Evolutionary conservation across 2,329 filamentous ascomycete genomes (phyloP), one percentile per base, ranked within the genome.

Genomic region (Myrmaecium sp.): DNA sequence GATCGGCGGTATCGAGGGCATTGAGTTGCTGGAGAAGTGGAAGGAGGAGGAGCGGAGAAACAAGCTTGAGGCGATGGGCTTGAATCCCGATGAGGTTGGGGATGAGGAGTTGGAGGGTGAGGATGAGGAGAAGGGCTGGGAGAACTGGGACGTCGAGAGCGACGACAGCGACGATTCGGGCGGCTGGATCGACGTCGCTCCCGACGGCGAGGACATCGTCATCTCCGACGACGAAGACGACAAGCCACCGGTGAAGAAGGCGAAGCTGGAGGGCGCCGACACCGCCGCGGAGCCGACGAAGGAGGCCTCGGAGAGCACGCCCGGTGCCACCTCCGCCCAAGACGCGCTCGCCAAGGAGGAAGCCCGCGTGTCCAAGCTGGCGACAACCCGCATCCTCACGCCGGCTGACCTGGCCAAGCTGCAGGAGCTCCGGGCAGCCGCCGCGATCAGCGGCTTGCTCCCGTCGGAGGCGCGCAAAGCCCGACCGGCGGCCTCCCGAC

Each of bases 331-430:
- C 4, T 55, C 57, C n/a, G 55, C 51, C 8, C 56, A 62, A 32
- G 30, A 26, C 9, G 27, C 28, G 17, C 30, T 29, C 10, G 46
- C 48, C 26, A 36, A 38, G n/a, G 45, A 51, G 23, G 44, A 47
- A 25, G 38, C 44, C 9, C 47, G 46, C 10, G 43, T 55, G 17
- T 72, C 75, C 8, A 82, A 73, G 41, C 69, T 94, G 22, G 84
- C 84, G n/a, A 93, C 81, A 0, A 92, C 81, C 2, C 77, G 80
- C 25, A 91, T 98, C 37, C 73, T 98, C 34, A 98, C 89, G 0
- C 89, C 89, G 0, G 89, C 89, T 8, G 89, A 98, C 52, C 67
- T 95, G n/a, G 75, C 80, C 39, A 95, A 95, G 51, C 74, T 98
- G 12, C 73, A 81, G 34, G 86, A 94, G 53, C 72, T 98, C 14